Evolutionary conservation across 352 stramenopile genomes (phyloP).

Genomic region (Phytopythium ostracodes): DNA sequence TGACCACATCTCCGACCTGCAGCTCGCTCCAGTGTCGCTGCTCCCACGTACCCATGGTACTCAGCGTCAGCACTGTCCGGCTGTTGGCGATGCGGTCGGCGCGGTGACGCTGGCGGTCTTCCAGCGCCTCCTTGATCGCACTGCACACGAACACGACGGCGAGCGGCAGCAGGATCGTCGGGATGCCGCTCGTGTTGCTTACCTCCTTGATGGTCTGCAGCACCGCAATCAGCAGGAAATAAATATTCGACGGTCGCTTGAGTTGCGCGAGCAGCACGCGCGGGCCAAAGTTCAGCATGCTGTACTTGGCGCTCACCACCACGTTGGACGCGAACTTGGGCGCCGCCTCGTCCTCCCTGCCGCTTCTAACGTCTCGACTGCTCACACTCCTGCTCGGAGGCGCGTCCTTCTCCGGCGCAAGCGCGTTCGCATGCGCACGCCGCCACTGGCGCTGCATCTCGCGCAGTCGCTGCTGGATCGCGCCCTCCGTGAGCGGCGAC

Average conservation of each 20-base stretch:
- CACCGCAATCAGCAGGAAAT: slow-evolving; percentile 84
- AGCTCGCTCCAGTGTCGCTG: slow-evolving; percentile 58
- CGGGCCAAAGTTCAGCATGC: slow-evolving; percentile 64
- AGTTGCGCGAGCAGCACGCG: slow-evolving; percentile 72
- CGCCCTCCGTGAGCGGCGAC: slow-evolving; percentile 15
- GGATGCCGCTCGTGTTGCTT: slow-evolving; percentile 83
- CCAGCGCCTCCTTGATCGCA: slow-evolving; percentile 78
- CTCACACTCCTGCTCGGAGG: neutral
- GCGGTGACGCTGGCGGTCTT: slow-evolving; percentile 76
- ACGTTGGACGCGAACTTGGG: slow-evolving; percentile 54
- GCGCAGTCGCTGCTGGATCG: slow-evolving; percentile 2
- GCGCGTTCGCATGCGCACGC: neutral
- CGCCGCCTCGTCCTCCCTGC: slow-evolving; percentile 15
- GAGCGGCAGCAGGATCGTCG: slow-evolving; percentile 72
- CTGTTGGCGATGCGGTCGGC: slow-evolving; percentile 73
- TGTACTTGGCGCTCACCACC: slow-evolving; percentile 85
- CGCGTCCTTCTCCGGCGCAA: slow-evolving; percentile 13
- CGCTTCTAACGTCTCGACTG: neutral
- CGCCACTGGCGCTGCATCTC: slow-evolving; percentile 6
- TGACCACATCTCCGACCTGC: slow-evolving; percentile 78
- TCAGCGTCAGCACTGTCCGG: slow-evolving; percentile 47
- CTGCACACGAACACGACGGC: slow-evolving; percentile 76
- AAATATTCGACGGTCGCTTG: slow-evolving; percentile 75
- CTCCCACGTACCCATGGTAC: slow-evolving; percentile 39
- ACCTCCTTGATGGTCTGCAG: slow-evolving; percentile 82